Evolutionary conservation across 1,284 basidiomycete species (phyloP).

Genomic region (Boletellus deceptivus): DNA sequence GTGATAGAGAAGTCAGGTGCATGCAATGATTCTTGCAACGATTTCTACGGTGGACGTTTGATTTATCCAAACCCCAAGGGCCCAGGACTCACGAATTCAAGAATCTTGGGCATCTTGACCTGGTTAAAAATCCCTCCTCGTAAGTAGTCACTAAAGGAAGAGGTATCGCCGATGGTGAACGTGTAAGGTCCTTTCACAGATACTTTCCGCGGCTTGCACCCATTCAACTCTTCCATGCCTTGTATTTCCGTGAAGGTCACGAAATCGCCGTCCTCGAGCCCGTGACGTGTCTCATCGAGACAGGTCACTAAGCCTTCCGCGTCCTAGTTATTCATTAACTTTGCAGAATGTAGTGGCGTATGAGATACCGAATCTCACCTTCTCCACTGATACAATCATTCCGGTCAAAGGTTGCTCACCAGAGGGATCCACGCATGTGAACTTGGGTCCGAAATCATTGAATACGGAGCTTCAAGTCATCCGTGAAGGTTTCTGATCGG

Average conservation of each 20-base stretch:
- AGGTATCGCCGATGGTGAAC: constrained; percentile 91
- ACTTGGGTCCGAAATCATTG: constrained; percentile 95
- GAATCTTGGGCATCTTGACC: constrained; percentile 97
- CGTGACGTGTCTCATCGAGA: constrained; percentile 95
- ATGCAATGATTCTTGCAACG: constrained; percentile 82
- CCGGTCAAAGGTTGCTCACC: constrained; percentile 93
- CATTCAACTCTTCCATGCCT: constrained; percentile 92
- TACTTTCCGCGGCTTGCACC: constrained; percentile 88
- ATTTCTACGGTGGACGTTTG: constrained; percentile 63
- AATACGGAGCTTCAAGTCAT: constrained; percentile 73
- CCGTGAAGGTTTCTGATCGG: constrained; percentile 13
- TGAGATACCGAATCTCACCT: constrained; percentile 44
- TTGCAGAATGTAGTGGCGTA: neutral
- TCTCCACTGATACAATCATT: constrained; percentile 92
- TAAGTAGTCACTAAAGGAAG: constrained; percentile 76
- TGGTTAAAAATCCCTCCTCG: constrained; percentile 96
- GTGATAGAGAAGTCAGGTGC: constrained; percentile 91
- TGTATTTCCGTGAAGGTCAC: constrained; percentile 98
- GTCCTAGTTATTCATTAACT: constrained; percentile 47
- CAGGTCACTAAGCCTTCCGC: constrained; percentile 92
- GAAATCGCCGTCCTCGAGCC: constrained; percentile 96
- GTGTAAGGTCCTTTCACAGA: constrained; percentile 96
- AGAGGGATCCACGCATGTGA: constrained; percentile 92
- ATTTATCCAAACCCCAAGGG: neutral
- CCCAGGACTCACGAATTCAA: constrained; percentile 76